phyloP scores from a whole-genome alignment of 2,329 filamentous ascomycete genomes.

The Botrytis elliptica region DNA sequence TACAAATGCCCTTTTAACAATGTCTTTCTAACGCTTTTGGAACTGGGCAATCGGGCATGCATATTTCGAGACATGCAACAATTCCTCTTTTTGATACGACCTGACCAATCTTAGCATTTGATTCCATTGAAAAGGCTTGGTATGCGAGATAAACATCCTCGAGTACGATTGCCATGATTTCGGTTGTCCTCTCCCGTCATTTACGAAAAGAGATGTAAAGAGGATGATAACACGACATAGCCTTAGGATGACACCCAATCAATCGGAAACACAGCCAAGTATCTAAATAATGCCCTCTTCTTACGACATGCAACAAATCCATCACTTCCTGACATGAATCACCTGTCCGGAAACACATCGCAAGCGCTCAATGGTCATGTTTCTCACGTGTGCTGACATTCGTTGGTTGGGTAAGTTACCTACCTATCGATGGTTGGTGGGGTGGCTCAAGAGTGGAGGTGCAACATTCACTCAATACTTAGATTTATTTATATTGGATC shows the following conservation, averaged over 20 bases:
- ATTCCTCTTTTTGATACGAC: neutral
- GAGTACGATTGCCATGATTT: neutral
- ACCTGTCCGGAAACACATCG: neutral
- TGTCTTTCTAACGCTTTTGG: neutral
- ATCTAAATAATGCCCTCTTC: slow-evolving; percentile 1
- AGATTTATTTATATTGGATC: neutral
- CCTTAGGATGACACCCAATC: neutral
- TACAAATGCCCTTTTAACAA: neutral
- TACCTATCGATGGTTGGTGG: neutral
- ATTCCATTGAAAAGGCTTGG: neutral
- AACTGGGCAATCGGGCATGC: neutral
- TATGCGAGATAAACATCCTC: neutral
- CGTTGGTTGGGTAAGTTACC: neutral
- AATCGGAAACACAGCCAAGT: neutral
- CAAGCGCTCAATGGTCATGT: neutral
- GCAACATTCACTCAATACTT: neutral
- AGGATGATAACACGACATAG: neutral
- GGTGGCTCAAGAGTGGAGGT: neutral
- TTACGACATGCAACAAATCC: neutral
- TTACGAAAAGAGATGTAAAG: neutral
- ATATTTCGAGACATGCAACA: slow-evolving; percentile 1
- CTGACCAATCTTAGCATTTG: neutral
- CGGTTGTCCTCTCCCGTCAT: neutral
- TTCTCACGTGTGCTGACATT: neutral
- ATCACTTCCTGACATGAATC: neutral